These are phyloP conservation scores for Lineolata rhizophorae DNA, from an alignment of 495 filamentous ascomycete species.

Conservation along the genomic window DNA sequence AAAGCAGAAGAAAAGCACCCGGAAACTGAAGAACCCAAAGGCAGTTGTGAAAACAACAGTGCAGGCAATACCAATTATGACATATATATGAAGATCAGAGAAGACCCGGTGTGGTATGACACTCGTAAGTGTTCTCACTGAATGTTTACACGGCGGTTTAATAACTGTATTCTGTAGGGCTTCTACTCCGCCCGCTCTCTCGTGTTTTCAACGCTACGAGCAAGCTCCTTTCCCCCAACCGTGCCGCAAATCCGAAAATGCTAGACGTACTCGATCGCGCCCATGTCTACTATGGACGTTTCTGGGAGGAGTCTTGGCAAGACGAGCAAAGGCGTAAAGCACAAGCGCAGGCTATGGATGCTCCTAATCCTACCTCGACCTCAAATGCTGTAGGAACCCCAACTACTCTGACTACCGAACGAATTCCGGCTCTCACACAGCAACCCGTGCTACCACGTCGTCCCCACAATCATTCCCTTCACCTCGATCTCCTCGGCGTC, in stretches of 20 bases:
- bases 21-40: no score
- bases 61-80: no score
- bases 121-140: no score
- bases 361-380: neutral
- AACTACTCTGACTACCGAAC: neutral
- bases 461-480: slow-evolving; percentile 1
- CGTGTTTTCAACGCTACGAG: neutral
- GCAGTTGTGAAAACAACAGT: no score
- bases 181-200: neutral
- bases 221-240: neutral
- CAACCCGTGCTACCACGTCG: neutral
- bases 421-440: neutral
- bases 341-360: neutral
- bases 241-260: neutral
- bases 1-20: no score
- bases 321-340: no score
- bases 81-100: no score
- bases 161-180: no score
- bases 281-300: no score
- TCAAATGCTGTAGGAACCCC: neutral
- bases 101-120: no score
- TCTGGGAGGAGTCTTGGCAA: no score
- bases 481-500: slow-evolving; percentile 4
- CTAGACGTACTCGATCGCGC: neutral
- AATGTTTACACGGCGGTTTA: no score